Conservation (phyloP, 306 rosid genomes). For the Quercus parvula region DNA sequence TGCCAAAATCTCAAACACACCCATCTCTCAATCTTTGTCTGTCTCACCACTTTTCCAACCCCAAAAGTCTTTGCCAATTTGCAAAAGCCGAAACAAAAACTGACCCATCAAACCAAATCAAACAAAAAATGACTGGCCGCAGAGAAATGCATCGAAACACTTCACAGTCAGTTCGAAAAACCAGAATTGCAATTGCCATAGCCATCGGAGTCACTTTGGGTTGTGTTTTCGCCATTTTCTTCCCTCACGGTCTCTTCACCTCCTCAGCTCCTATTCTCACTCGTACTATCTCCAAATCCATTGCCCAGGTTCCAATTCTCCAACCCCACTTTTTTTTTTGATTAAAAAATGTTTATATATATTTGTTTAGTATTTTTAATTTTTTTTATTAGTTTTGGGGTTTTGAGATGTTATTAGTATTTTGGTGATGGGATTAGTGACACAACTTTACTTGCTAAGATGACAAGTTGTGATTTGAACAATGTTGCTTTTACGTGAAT, state of each 20-base stretch:
- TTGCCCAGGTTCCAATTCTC: constrained; percentile 49
- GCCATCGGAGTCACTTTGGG: constrained; percentile 68
- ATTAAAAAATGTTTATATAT: not conserved
- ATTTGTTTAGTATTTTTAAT: too few species aligned
- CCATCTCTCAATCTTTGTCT: too few species aligned
- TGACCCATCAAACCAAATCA: too few species aligned
- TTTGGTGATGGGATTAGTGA: too few species aligned
- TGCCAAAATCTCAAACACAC: too few species aligned
- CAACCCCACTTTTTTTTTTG: not conserved
- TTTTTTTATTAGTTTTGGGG: too few species aligned
- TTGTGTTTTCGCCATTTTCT: constrained; percentile 57
- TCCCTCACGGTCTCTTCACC: constrained; percentile 57
- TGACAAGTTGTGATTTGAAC: too few species aligned
- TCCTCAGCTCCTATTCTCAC: constrained; percentile 32
- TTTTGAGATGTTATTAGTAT: too few species aligned
- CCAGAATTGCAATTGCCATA: constrained; percentile 46
- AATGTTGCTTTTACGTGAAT: too few species aligned
- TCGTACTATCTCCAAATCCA: constrained; percentile 33
- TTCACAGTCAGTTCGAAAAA: constrained; percentile 40
- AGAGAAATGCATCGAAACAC: constrained; percentile 56
- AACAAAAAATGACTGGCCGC: constrained; percentile 49
- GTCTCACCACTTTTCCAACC: too few species aligned
- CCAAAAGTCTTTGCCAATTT: not conserved
- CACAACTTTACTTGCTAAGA: too few species aligned
- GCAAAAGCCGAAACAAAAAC: too few species aligned